Conservation (phyloP, 192 early-diverging fungal genomes). For the Umbelopsis vinacea region DNA sequence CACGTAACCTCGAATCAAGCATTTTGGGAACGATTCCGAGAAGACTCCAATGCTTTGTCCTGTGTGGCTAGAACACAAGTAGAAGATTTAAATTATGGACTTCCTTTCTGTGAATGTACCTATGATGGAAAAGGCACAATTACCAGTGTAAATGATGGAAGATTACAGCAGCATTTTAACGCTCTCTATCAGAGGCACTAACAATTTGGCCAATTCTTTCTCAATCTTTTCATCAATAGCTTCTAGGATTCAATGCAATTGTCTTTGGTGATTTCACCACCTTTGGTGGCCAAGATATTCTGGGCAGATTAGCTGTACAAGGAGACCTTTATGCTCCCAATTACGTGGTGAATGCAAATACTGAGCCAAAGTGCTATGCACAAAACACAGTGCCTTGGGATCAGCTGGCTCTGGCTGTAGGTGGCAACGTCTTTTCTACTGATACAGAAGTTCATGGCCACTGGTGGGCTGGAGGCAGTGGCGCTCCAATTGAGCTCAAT, state of each 20-base stretch:
- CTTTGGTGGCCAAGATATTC: not conserved
- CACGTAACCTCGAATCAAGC: too few species aligned
- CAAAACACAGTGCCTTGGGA: not conserved
- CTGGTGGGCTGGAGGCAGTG: not conserved
- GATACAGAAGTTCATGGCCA: slow-evolving; percentile 12
- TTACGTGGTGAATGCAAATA: slow-evolving; percentile 19
- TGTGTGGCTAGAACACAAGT: too few species aligned
- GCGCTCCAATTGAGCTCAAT: not conserved
- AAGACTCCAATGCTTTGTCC: too few species aligned
- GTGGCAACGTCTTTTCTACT: not conserved
- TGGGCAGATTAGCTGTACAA: slow-evolving; percentile 18
- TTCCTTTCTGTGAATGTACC: too few species aligned
- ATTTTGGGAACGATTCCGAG: too few species aligned
- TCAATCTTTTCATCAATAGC: not conserved
- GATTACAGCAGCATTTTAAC: too few species aligned
- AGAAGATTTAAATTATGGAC: too few species aligned
- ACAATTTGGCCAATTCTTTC: too few species aligned
- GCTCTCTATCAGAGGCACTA: too few species aligned
- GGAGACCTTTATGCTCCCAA: not conserved
- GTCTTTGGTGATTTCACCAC: slow-evolving; percentile 22
- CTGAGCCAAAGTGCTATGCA: not conserved
- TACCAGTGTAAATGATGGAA: too few species aligned
- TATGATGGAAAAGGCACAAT: too few species aligned
- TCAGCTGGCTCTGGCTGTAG: slow-evolving; percentile 11
- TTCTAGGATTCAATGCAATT: slow-evolving; percentile 16